These are phyloP conservation scores for Cyclotella sp. DNA, from an alignment of 108 stramenopile species.

Conservation along the genomic window DNA sequence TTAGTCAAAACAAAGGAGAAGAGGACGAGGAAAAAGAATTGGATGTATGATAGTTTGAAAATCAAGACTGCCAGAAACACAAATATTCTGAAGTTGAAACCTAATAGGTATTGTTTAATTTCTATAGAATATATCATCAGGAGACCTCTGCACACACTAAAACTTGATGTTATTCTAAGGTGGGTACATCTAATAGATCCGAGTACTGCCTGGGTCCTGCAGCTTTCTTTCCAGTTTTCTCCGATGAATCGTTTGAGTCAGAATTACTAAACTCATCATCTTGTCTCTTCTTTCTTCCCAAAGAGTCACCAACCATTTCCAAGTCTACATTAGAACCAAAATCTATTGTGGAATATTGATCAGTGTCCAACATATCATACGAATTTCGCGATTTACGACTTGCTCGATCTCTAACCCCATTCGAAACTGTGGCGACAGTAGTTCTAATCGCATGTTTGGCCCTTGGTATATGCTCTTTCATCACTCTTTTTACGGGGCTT, in stretches of 20 bases:
- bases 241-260: neutral
- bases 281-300: neutral
- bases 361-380: neutral
- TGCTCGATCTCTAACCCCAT: neutral
- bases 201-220: neutral
- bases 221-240: neutral
- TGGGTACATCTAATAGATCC: constrained; percentile 6
- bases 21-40: too few species aligned
- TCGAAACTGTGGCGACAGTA: neutral
- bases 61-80: too few species aligned
- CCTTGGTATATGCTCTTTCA: neutral
- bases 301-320: neutral
- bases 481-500: neutral
- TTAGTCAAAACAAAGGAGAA: too few species aligned
- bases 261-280: neutral
- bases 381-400: neutral
- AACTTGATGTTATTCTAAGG: neutral
- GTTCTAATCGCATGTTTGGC: neutral
- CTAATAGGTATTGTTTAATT: too few species aligned
- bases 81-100: too few species aligned
- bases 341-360: constrained; percentile 1
- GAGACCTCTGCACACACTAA: neutral
- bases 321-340: neutral
- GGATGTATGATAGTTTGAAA: too few species aligned
- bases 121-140: neutral